These are phyloP conservation scores for Hypoxylon fragiforme DNA, from an alignment of 495 filamentous ascomycete species.

Conservation along the genomic window DNA sequence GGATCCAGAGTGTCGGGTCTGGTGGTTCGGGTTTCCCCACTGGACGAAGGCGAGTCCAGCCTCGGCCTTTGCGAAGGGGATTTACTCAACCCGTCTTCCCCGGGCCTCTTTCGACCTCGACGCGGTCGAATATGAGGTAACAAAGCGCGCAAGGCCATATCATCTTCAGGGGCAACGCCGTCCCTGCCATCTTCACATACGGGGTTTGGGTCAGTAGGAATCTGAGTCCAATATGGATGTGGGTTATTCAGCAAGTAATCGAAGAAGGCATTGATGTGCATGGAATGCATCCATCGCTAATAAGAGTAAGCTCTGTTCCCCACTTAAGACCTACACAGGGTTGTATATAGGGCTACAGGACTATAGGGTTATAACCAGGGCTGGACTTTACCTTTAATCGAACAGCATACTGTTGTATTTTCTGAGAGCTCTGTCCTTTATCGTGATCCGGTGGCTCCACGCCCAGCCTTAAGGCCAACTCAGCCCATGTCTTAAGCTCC, in stretches of 20 bases:
- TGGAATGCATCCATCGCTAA: slow-evolving; percentile 96
- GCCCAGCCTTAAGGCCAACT: slow-evolving; percentile 84
- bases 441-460: slow-evolving; percentile 83
- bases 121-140: slow-evolving; percentile 90
- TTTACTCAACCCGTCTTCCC: slow-evolving; percentile 64
- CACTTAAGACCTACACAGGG: background rate
- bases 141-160: slow-evolving; percentile 86
- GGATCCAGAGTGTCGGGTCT: slow-evolving; percentile 43
- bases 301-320: slow-evolving; percentile 13
- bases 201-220: slow-evolving; percentile 70
- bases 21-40: slow-evolving; percentile 55
- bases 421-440: slow-evolving; percentile 92
- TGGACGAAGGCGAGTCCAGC: slow-evolving; percentile 66
- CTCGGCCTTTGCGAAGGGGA: slow-evolving; percentile 66
- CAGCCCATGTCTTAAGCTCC: slow-evolving; percentile 96
- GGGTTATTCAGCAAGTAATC: slow-evolving; percentile 81
- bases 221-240: slow-evolving; percentile 82
- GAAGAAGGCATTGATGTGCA: slow-evolving; percentile 97
- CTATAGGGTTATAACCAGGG: no score
- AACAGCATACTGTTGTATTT: slow-evolving; percentile 97
- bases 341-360: background rate
- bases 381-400: slow-evolving; percentile 73
- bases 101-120: slow-evolving; percentile 80
- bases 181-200: slow-evolving; percentile 68
- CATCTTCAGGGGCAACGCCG: slow-evolving; percentile 87